Conservation (phyloP, 768 basidiomycete genomes). For the Nidularia pulvinata region DNA sequence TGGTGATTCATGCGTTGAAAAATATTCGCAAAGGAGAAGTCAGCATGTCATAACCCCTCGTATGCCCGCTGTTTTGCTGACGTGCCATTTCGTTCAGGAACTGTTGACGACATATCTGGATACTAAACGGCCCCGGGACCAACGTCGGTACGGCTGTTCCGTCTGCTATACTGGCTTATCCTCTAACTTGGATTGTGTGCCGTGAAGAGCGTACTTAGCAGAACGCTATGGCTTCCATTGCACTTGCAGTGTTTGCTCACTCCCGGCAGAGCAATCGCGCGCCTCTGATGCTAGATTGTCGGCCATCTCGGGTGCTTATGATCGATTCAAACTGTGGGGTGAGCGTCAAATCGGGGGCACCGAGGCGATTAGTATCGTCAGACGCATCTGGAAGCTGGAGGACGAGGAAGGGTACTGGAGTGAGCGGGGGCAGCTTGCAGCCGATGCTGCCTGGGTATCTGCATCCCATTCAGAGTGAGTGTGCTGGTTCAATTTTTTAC, state of each 20-base stretch:
- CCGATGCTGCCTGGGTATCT: conserved; percentile 59
- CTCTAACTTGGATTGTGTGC: too few species aligned
- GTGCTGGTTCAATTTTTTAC: not conserved
- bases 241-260: conserved; percentile 56
- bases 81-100: conserved; percentile 41
- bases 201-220: conserved; percentile 50
- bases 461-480: conserved; percentile 66
- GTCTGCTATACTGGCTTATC: conserved; percentile 3
- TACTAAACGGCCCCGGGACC: conserved; percentile 49
- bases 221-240: conserved; percentile 60
- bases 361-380: conserved; percentile 46
- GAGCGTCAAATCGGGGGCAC: conserved; percentile 36
- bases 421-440: conserved; percentile 61
- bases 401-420: conserved; percentile 68
- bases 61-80: not conserved
- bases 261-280: conserved; percentile 42
- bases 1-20: conserved; percentile 62
- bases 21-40: conserved; percentile 52
- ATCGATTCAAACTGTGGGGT: conserved; percentile 49
- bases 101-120: conserved; percentile 61
- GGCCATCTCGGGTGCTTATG: conserved; percentile 43
- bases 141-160: conserved; percentile 44
- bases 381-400: conserved; percentile 55
- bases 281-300: conserved; percentile 51
- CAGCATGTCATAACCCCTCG: conserved; percentile 5